Evolutionary conservation across 257 asterid genomes (phyloP), one percentile per base, ranked within the genome.

Genomic region (Paulownia fortunei): DNA sequence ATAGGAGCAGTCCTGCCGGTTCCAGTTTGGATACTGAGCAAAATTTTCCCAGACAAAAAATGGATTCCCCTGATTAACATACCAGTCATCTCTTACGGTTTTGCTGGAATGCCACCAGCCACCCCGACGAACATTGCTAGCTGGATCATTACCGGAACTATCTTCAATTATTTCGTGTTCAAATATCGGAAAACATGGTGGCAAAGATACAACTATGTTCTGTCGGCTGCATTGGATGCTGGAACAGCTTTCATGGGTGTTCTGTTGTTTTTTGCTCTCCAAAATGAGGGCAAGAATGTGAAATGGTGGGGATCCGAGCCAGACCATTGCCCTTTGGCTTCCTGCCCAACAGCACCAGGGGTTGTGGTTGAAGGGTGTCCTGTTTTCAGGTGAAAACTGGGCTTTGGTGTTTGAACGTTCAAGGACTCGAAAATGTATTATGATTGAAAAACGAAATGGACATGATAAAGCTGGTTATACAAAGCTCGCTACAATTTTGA

Each of bases 41-140:
- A 86, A 75, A 63, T 90, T 18, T 92, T 65, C 84, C 97, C 98
- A 0, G 88, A 92, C 3, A 86, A 94, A 88, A 94, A 94, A 86
- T 94, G 98, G 98, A 94, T 94, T 37, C 87, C 97, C 0, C 63
- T 94, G 79, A 94, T 94, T 65, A 92, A 94, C 87, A 88, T 94
- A 23, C 97, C 98, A 0, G 97, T 94, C 51, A 94, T 94, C 37
- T 83, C 97, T 0, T 94, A 89, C 11, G 98, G 98, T 8, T 94
- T 94, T 9, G 97, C 98, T 0, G 98, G 98, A 77, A 92, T 94
- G 97, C 98, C 98, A 0, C 98, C 98, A 0, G 98, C 97, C n/a
- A 92, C 98, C 0, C 98, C 98, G 3, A 92, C 98, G 10, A 94
- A 94, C 69, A 94, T 94, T 0, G 97, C 97, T 13, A 94, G 97